Conservation (phyloP, 176 grass and related monocot genomes). For the Thinopyrum elongatum region DNA sequence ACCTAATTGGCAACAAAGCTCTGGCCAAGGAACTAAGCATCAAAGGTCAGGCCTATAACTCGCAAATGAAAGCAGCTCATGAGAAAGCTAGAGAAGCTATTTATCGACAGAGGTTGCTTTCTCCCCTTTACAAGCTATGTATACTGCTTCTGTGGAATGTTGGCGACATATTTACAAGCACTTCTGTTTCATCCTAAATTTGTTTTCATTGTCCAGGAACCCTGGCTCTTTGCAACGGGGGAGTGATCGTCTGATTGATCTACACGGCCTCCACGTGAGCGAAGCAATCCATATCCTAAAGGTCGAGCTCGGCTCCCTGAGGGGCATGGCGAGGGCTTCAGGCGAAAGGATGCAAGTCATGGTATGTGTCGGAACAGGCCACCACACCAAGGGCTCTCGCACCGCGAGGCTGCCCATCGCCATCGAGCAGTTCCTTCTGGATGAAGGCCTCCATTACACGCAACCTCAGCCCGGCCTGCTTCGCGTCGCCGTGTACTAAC, state of each 20-base stretch:
- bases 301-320: conserved; percentile 65
- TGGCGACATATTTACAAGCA: neutral
- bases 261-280: conserved; percentile 82
- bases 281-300: conserved; percentile 84
- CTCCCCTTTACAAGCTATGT: neutral
- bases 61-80: conserved; percentile 92
- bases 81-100: conserved; percentile 97
- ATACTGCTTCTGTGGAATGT: neutral
- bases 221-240: conserved; percentile 35
- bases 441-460: conserved; percentile 73
- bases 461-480: conserved; percentile 88
- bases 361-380: conserved; percentile 88
- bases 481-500: conserved; percentile 74
- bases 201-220: conserved; percentile 54
- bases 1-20: conserved; percentile 90
- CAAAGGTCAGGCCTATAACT: conserved; percentile 84
- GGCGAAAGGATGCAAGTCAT: conserved; percentile 78
- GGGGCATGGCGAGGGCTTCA: conserved; percentile 44
- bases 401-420: conserved; percentile 80
- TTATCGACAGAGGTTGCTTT: conserved; percentile 69
- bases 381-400: conserved; percentile 91
- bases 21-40: conserved; percentile 87
- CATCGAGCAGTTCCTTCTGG: conserved; percentile 81
- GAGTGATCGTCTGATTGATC: conserved; percentile 68
- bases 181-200: neutral